Evolutionary conservation across 257 asterid genomes (phyloP), one percentile per base, ranked within the genome.

Genomic region (Mitragyna speciosa): DNA sequence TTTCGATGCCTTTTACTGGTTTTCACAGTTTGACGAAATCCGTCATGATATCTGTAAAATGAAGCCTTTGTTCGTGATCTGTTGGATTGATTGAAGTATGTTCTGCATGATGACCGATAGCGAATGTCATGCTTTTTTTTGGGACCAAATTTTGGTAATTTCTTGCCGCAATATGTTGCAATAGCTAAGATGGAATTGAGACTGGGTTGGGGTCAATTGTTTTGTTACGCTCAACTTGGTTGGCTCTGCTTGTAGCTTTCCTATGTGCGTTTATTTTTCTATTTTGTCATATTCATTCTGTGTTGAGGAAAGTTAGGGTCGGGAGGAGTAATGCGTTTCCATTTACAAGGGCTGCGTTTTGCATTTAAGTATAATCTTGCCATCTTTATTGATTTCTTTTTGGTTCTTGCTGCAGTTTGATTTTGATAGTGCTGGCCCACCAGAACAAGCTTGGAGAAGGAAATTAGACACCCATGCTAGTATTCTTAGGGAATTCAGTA

Each of bases 401-500:
- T 68, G 71, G 64, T 17, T 84, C 70, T 84, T 71, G 59, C 79
- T 70, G 87, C 93, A 96, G 99, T 82, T 96, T 63, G 97, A 91
- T 85, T 85, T 86, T 70, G 99, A 96, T 74, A 89, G 96, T 85
- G 97, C 98, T 70, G 86, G 91, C 63, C 99, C 99, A 56, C 99
- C 98, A 12, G 92, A 91, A 79, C 94, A 94, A 73, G 99, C 99
- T 58, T 92, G 93, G 99, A 94, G 99, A 85, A 90, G 98, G 87
- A 96, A 85, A 84, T 84, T 96, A 80, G 91, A 92, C 78, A 86
- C 93, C 81, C 90, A 90, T 87, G 97, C 97, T 77, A 85, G 98
- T 83, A 89, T 88, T 81, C 96, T 96, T 70, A 94, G 89, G 86
- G 99, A 96, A 87, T 96, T 96, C 92, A 96, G 96, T 77, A 81